Conservation (phyloP, 2,329 filamentous ascomycete species). For the Fusarium abutilonis region DNA sequence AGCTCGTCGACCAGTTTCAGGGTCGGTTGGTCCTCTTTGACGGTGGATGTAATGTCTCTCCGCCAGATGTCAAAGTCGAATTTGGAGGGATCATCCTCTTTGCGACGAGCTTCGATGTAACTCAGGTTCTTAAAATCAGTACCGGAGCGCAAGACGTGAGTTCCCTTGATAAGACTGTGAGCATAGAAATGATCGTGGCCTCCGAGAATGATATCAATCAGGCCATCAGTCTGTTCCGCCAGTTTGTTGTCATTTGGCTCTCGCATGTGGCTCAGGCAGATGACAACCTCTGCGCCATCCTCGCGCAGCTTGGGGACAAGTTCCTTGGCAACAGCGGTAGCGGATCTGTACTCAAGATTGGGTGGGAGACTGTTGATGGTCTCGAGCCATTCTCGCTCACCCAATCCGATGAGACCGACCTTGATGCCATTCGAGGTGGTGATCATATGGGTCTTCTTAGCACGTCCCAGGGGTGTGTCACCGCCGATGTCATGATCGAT, state of each 20-base stretch:
- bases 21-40: constrained; percentile 71
- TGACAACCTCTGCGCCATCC: constrained; percentile 82
- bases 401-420: constrained; percentile 84
- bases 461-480: constrained; percentile 77
- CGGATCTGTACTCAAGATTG: constrained; percentile 82
- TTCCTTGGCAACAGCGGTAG: constrained; percentile 77
- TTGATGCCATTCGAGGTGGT: constrained; percentile 86
- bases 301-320: constrained; percentile 77
- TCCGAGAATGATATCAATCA: constrained; percentile 86
- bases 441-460: constrained; percentile 78
- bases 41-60: constrained; percentile 75
- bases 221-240: constrained; percentile 75
- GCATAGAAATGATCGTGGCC: constrained; percentile 92
- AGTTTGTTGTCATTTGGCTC: constrained; percentile 92
- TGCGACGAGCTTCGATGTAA: constrained; percentile 81
- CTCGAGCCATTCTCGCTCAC: constrained; percentile 87
- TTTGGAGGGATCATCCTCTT: constrained; percentile 53
- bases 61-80: constrained; percentile 85
- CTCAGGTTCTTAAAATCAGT: constrained; percentile 93
- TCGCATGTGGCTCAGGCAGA: constrained; percentile 85
- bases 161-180: constrained; percentile 79
- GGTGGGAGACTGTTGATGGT: constrained; percentile 89
- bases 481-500: constrained; percentile 84
- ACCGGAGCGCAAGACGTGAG: constrained; percentile 85
- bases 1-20: constrained; percentile 72